phyloP scores from a whole-genome alignment of 805 yeast genomes.

The Saturnispora silvae region DNA sequence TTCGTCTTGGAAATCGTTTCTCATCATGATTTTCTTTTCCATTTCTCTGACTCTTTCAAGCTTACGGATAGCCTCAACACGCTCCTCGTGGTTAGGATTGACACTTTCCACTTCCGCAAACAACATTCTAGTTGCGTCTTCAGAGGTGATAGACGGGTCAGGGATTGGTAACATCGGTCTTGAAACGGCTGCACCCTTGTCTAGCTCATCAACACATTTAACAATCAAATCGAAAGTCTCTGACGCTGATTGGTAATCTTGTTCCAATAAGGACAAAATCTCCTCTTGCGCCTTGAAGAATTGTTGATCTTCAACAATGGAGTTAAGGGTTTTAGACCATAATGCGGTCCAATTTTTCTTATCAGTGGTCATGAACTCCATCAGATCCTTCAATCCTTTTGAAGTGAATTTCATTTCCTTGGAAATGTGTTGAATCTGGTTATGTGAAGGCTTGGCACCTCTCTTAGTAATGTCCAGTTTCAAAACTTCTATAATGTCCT shows the following conservation, averaged over 20 bases:
- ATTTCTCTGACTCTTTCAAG: slow-evolving; percentile 75
- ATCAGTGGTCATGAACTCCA: slow-evolving; percentile 54
- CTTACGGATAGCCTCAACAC: slow-evolving; percentile 80
- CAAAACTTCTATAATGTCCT: slow-evolving; percentile 81
- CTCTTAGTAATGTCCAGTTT: slow-evolving; percentile 87
- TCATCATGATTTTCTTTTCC: slow-evolving; percentile 47
- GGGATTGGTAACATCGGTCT: slow-evolving; percentile 29
- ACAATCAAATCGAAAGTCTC: slow-evolving; percentile 79
- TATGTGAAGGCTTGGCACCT: slow-evolving; percentile 71
- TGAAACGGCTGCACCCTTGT: slow-evolving; percentile 38
- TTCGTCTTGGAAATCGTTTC: slow-evolving; percentile 73
- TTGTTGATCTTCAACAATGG: slow-evolving; percentile 89
- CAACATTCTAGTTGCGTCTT: slow-evolving; percentile 62
- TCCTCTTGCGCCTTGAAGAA: slow-evolving; percentile 86
- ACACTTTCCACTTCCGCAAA: slow-evolving; percentile 69
- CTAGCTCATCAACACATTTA: slow-evolving; percentile 69
- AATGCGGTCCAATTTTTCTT: slow-evolving; percentile 80
- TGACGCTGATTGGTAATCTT: slow-evolving; percentile 68
- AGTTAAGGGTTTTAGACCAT: slow-evolving; percentile 87
- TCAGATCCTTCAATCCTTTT: slow-evolving; percentile 39
- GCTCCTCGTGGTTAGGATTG: slow-evolving; percentile 71
- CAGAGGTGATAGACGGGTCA: slow-evolving; percentile 51
- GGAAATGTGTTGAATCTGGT: slow-evolving; percentile 56
- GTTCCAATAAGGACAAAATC: slow-evolving; percentile 63
- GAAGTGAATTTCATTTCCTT: slow-evolving; percentile 57